Conservation (phyloP, 805 yeast species). For the Teunomyces tritomae region DNA sequence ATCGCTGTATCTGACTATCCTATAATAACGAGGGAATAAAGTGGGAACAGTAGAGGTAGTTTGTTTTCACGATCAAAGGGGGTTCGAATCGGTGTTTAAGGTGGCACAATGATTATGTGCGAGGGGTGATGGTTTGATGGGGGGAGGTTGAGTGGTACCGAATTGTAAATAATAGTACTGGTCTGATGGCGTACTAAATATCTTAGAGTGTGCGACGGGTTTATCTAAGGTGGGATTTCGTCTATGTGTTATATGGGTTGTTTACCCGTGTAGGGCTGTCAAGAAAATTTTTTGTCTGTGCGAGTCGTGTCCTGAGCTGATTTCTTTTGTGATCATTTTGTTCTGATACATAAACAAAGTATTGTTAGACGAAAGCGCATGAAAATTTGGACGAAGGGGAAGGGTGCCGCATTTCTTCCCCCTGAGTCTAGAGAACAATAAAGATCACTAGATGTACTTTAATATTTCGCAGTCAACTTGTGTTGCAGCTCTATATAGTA, state of each 20-base stretch:
- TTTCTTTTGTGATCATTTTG: constrained; percentile 1
- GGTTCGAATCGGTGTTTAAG: not conserved
- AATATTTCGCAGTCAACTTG: too few relatives aligned
- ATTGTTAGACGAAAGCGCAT: not conserved
- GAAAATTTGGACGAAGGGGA: too few relatives aligned
- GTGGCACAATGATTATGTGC: not conserved
- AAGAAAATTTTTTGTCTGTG: not conserved
- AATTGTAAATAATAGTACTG: constrained; percentile 1
- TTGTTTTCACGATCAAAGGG: not conserved
- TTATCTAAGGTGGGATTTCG: not conserved
- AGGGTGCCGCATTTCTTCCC: too few relatives aligned
- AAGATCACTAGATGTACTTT: too few relatives aligned
- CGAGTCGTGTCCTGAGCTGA: not conserved
- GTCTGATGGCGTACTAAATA: constrained; percentile 3
- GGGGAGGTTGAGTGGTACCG: not conserved
- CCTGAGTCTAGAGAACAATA: too few relatives aligned
- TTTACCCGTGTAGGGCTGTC: not conserved
- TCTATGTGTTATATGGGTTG: constrained; percentile 1
- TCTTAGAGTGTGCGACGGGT: not conserved
- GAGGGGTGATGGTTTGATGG: not conserved
- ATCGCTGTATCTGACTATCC: not conserved
- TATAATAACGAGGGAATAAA: not conserved
- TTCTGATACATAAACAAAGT: constrained; percentile 1
- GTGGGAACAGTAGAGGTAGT: not conserved
- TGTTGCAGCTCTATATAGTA: too few relatives aligned